Evolutionary conservation across 441 rosid genomes (phyloP), one percentile per base, ranked within the genome.

Genomic region (Raphanus hybrid): DNA sequence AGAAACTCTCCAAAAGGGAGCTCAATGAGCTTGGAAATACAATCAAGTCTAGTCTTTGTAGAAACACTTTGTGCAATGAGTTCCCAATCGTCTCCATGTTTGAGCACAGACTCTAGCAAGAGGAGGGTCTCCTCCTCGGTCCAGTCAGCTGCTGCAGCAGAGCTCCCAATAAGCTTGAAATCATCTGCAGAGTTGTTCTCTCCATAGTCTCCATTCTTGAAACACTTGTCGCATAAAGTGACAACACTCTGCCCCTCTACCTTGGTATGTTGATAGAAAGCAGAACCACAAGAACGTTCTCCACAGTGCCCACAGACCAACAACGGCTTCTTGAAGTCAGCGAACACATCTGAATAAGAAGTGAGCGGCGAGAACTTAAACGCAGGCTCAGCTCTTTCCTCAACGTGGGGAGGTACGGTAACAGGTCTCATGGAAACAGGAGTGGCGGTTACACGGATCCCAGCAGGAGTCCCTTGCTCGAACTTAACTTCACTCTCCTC

Each of bases 21-120:
- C 83, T 93, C 99, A 67, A 93, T 87, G 64, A 95, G 86, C 84
- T 90, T 95, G n/a, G 92, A 70, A 75, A 95, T 90, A 75, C 99
- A 95, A 66, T 93, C 97, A 2, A 87, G 80, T 77, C 88, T 91
- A 69, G 81, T 88, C 87, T 91, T 95, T 23, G 93, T 87, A 68
- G 83, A 83, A 79, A 95, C 88, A 83, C 83, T 85, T 78, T 85
- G 89, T 7, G 94, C 90, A 78, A 93, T 90, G 71, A 93, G 92
- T 75, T 93, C 97, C 99, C 98, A 95, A 71, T 95, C 87, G 71
- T 93, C 89, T 43, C 97, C 97, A 75, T 93, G 92, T 83, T 81
- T 93, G 70, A 84, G 72, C 45, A 88, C 87, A 75, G 98, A 88
- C 70, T 95, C 99, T 39, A 95, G 84, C 55, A 95, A 89, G 75